Conservation (phyloP, 345 rosid genomes). For the Acer yangbiense region DNA sequence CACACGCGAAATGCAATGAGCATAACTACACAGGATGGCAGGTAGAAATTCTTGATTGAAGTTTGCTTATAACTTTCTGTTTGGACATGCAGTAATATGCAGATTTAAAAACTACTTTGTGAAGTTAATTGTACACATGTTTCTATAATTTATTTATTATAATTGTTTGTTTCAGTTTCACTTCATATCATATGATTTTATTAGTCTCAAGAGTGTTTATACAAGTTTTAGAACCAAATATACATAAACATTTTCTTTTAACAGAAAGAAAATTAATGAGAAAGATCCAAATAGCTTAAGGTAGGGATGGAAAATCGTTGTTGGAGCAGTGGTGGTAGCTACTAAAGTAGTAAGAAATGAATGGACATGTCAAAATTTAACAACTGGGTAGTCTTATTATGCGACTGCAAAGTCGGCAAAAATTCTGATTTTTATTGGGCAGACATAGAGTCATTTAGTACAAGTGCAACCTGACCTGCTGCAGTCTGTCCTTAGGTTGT, state of each 20-base stretch:
- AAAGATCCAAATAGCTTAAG: too few species aligned
- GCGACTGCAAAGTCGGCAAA: not conserved
- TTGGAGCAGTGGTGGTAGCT: too few species aligned
- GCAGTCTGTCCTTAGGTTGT: not conserved
- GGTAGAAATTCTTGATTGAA: not conserved
- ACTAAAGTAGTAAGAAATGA: not conserved
- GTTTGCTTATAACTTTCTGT: not conserved
- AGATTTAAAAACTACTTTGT: not conserved
- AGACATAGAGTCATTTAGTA: not conserved
- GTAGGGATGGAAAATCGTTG: too few species aligned
- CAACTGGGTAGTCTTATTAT: not conserved
- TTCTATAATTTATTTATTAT: too few species aligned
- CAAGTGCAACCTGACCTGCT: not conserved
- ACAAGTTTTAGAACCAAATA: too few species aligned
- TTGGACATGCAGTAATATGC: not conserved
- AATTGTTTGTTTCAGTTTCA: not conserved
- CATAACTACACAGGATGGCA: slow-evolving; percentile 5
- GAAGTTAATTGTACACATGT: not conserved
- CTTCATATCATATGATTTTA: not conserved
- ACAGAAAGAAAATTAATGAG: too few species aligned
- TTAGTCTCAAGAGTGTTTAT: too few species aligned
- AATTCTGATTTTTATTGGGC: not conserved
- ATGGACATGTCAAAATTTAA: not conserved
- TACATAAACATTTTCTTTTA: too few species aligned
- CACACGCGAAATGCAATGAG: slow-evolving; percentile 3